These are phyloP conservation scores for Trichosanthes truncata DNA, from an alignment of 306 rosid species.

Conservation along the genomic window DNA sequence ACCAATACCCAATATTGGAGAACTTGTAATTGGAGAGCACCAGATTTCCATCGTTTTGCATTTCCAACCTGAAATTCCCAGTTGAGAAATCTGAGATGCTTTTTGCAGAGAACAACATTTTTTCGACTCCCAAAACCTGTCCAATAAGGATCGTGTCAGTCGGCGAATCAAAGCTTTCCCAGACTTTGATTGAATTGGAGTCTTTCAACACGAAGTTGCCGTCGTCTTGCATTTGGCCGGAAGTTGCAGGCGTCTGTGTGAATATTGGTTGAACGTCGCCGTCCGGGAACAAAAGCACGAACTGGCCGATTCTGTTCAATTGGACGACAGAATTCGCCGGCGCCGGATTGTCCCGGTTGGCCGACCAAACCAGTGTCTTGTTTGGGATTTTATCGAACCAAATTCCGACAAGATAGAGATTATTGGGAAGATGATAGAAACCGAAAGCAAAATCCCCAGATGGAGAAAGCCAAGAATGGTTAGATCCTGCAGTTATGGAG, in stretches of 20 bases:
- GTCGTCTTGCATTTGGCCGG: neutral
- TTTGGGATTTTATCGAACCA: neutral
- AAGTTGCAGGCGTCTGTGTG: neutral
- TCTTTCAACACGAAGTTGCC: neutral
- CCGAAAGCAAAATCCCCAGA: conserved; percentile 2
- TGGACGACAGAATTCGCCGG: neutral
- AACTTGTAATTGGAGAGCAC: neutral
- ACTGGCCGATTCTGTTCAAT: neutral
- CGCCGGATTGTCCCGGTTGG: neutral
- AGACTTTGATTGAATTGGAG: neutral
- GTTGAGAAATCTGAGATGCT: neutral
- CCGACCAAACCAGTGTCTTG: neutral
- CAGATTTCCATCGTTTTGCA: neutral
- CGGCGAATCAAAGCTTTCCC: neutral
- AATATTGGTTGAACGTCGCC: neutral
- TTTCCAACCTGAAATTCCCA: neutral
- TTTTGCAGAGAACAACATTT: neutral
- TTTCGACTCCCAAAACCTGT: neutral
- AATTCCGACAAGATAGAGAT: neutral
- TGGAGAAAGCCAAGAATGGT: neutral
- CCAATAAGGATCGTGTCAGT: neutral
- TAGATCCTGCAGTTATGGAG: neutral
- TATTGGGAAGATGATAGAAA: neutral
- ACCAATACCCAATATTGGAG: conserved; percentile 1
- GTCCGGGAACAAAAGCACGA: neutral